Evolutionary conservation across 2,329 filamentous ascomycete species (phyloP).

Genomic region (Pseudogymnoascus sp.): DNA sequence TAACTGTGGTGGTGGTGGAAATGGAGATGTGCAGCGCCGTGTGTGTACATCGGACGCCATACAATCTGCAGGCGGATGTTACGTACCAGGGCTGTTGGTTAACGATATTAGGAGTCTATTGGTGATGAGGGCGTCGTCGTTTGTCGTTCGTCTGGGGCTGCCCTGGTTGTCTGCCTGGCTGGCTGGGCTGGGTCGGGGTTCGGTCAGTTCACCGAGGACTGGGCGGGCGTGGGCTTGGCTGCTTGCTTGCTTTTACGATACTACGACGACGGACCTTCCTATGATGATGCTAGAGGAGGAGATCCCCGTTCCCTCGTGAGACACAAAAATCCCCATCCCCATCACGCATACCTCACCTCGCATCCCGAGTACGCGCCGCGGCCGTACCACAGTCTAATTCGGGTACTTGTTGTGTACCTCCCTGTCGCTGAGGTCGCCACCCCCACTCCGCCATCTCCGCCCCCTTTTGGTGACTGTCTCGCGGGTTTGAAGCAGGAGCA

Average conservation of each 20-base stretch:
- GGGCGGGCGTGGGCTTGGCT: not conserved
- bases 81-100: not conserved
- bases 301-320: conserved; percentile 2
- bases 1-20: not conserved
- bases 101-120: not conserved
- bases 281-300: not conserved
- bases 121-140: not conserved
- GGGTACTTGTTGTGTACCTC: not conserved
- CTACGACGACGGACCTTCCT: not conserved
- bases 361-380: not conserved
- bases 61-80: not conserved
- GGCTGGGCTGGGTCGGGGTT: not conserved
- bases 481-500: not conserved
- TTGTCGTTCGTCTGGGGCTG: not conserved
- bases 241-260: not conserved
- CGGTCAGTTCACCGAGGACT: not conserved
- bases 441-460: not conserved
- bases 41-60: not conserved
- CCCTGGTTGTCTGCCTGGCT: not conserved
- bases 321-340: not conserved
- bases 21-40: not conserved
- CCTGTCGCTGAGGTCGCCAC: not conserved
- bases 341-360: not conserved
- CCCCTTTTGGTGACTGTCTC: not conserved
- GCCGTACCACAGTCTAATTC: not conserved